phyloP scores from a whole-genome alignment of 164 flowering plant genomes.

The Hamamelis virginiana region DNA sequence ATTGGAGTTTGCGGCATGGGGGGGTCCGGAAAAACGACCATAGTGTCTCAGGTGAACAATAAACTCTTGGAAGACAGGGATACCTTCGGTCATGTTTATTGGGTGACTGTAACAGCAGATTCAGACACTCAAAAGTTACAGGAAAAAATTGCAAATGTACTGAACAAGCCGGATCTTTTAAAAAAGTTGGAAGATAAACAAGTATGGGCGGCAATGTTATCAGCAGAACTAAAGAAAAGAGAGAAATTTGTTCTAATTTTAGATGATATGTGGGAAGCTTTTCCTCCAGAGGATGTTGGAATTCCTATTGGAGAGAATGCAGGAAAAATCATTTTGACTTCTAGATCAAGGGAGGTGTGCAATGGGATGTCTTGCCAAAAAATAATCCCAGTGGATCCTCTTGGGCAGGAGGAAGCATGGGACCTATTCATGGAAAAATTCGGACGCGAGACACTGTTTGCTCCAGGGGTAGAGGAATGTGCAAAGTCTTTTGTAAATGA shows the following conservation, averaged over 20 bases:
- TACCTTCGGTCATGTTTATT: neutral
- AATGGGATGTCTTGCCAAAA: neutral
- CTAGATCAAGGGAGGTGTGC: neutral
- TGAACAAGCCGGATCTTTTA: neutral
- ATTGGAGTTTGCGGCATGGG: conserved; percentile 7
- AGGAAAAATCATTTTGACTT: neutral
- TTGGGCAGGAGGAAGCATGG: conserved; percentile 4
- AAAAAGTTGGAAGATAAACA: neutral
- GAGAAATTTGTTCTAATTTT: neutral
- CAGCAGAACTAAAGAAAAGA: neutral
- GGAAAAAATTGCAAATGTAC: neutral
- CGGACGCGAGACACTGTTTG: too few relatives aligned
- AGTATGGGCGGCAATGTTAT: conserved; percentile 2
- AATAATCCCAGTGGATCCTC: neutral
- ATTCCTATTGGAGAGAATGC: neutral
- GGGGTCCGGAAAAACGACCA: neutral
- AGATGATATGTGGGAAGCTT: neutral
- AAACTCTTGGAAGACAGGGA: neutral
- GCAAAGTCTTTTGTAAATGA: neutral
- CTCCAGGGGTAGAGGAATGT: neutral
- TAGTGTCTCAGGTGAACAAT: neutral
- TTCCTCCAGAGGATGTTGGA: neutral
- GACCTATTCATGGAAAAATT: neutral
- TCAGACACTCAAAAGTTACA: neutral
- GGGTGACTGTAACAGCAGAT: neutral